Evolutionary conservation across 768 basidiomycete species (phyloP).

Genomic region (Mycena latifolia): DNA sequence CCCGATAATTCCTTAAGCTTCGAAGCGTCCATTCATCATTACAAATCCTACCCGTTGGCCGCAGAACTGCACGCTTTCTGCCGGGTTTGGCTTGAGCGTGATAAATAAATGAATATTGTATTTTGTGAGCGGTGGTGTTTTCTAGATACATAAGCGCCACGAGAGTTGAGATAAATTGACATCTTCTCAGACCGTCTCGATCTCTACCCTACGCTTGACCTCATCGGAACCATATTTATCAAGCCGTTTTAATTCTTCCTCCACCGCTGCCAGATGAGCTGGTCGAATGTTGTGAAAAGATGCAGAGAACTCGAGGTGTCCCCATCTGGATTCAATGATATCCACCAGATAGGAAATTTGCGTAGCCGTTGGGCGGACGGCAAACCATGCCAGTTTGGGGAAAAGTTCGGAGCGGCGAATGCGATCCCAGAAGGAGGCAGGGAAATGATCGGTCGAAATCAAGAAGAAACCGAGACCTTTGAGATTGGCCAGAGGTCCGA

Average conservation of each 20-base stretch:
- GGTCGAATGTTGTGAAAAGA: not conserved
- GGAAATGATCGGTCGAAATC: not conserved
- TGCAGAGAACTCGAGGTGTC: not conserved
- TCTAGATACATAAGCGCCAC: too few relatives aligned
- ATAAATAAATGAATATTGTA: too few relatives aligned
- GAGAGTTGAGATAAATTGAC: too few relatives aligned
- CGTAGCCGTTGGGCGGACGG: not conserved
- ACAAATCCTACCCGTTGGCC: too few relatives aligned
- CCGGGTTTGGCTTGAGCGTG: too few relatives aligned
- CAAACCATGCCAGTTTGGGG: not conserved
- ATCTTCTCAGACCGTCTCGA: too few relatives aligned
- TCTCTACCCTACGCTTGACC: too few relatives aligned
- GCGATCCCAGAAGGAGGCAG: not conserved
- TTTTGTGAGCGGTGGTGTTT: too few relatives aligned
- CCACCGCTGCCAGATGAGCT: not conserved
- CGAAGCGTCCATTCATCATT: too few relatives aligned
- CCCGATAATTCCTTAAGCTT: too few relatives aligned
- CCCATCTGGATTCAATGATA: not conserved
- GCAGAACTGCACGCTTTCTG: too few relatives aligned
- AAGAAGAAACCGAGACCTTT: not conserved
- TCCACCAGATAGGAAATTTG: not conserved
- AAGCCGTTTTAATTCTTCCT: not conserved
- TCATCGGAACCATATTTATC: too few relatives aligned
- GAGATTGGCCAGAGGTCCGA: not conserved
- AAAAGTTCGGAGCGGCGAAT: not conserved